Conservation (phyloP, 2,329 filamentous ascomycete genomes). For the Arthrobotrys sinensis region DNA sequence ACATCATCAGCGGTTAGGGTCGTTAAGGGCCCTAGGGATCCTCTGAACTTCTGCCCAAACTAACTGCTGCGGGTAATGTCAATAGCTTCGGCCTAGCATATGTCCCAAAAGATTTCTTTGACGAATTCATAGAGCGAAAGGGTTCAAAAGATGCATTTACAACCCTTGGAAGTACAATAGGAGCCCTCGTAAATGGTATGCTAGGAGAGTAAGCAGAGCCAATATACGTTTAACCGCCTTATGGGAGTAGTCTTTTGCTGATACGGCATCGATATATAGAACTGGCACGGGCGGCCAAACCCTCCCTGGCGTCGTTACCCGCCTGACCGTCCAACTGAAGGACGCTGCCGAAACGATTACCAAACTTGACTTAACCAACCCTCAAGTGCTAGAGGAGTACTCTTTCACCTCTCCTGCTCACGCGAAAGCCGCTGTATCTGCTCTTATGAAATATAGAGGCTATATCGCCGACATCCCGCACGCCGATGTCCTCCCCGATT, state of each 20-base stretch:
- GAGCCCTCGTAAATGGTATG: not conserved
- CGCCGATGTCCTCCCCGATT: not conserved
- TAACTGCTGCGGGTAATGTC: not conserved
- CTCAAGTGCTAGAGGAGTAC: not conserved
- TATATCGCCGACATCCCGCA: slow-evolving; percentile 9
- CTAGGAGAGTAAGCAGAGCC: slow-evolving; percentile 16
- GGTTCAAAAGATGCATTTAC: not conserved
- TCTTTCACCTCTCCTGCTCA: not conserved
- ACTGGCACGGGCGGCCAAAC: not conserved
- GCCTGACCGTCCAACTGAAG: slow-evolving; percentile 17
- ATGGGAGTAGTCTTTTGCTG: not conserved
- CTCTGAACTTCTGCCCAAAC: too few species aligned
- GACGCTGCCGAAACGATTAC: slow-evolving; percentile 9
- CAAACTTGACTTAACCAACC: slow-evolving; percentile 2
- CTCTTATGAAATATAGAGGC: slow-evolving; percentile 6
- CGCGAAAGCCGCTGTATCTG: not conserved
- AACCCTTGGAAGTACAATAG: slow-evolving; percentile 8
- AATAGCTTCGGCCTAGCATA: slow-evolving; percentile 2
- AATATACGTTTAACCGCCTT: not conserved
- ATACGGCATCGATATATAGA: not conserved
- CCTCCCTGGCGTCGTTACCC: not conserved
- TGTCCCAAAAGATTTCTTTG: slow-evolving; percentile 4
- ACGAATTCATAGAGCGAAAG: not conserved
- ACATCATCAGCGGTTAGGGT: too few species aligned
- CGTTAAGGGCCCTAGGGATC: too few species aligned